phyloP scores from a whole-genome alignment of 2,329 filamentous ascomycete species.

The Microdochium paspali region DNA sequence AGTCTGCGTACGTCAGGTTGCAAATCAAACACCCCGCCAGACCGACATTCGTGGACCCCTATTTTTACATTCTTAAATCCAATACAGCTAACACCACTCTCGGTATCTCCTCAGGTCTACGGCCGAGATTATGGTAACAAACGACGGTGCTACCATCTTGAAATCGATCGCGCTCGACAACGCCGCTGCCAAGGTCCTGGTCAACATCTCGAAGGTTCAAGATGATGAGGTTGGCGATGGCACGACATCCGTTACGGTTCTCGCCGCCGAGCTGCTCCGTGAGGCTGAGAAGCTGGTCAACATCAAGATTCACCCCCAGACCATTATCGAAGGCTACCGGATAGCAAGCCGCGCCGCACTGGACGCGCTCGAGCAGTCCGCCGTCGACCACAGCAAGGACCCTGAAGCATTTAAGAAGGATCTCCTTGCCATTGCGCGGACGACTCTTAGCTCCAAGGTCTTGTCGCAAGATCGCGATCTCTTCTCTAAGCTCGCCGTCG shows the following conservation, averaged over 20 bases:
- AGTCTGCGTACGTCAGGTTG: slow-evolving; percentile 65
- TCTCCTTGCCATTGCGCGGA: slow-evolving; percentile 81
- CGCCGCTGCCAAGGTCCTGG: slow-evolving; percentile 92
- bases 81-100: neutral
- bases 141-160: slow-evolving; percentile 95
- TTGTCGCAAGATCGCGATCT: slow-evolving; percentile 88
- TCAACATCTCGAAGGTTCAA: slow-evolving; percentile 99
- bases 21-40: neutral
- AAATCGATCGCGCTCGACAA: slow-evolving; percentile 99
- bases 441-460: slow-evolving; percentile 95
- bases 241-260: slow-evolving; percentile 92
- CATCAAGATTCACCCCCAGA: slow-evolving; percentile 98
- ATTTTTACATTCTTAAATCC: neutral
- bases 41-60: neutral
- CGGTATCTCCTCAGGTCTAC: slow-evolving; percentile 58
- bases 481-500: slow-evolving; percentile 81
- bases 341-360: slow-evolving; percentile 91
- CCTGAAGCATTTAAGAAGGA: slow-evolving; percentile 81
- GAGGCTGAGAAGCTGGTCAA: slow-evolving; percentile 96
- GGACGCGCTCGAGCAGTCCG: slow-evolving; percentile 70
- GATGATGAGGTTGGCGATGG: slow-evolving; percentile 98
- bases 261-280: slow-evolving; percentile 88
- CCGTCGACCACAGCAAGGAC: slow-evolving; percentile 83
- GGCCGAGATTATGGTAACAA: slow-evolving; percentile 95
- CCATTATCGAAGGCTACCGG: slow-evolving; percentile 97